These are phyloP conservation scores for Epithemia pelagica DNA, from an alignment of 108 stramenopile species.

Conservation along the genomic window DNA sequence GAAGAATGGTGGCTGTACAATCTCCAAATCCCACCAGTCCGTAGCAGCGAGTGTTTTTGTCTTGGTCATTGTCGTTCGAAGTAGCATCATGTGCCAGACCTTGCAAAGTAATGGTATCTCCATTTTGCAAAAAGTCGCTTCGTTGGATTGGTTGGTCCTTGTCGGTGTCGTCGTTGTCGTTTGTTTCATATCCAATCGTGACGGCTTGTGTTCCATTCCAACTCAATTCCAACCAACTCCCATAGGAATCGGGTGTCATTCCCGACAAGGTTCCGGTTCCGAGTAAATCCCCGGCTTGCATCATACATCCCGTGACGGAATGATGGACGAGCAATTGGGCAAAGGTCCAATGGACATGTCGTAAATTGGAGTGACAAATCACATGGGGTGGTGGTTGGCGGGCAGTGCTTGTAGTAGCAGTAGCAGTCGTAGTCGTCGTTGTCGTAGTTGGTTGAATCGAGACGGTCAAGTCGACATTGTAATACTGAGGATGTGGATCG, in stretches of 20 bases:
- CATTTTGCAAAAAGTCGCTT: constrained; percentile 82
- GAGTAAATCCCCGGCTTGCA: constrained; percentile 83
- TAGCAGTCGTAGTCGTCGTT: too few relatives aligned
- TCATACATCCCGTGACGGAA: constrained; percentile 82
- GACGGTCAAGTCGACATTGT: constrained; percentile 71
- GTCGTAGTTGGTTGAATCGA: too few relatives aligned
- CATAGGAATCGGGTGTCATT: constrained; percentile 43
- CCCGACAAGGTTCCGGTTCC: constrained; percentile 89
- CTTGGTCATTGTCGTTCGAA: background rate
- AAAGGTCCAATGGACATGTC: constrained; percentile 84
- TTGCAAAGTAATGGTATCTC: constrained; percentile 77
- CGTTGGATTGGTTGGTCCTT: too few relatives aligned
- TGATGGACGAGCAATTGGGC: constrained; percentile 90
- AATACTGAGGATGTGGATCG: constrained; percentile 35
- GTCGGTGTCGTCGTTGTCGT: too few relatives aligned
- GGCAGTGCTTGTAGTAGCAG: too few relatives aligned
- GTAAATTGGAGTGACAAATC: constrained; percentile 70
- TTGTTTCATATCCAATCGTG: constrained; percentile 26
- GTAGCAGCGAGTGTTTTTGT: constrained; percentile 28
- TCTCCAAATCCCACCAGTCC: constrained; percentile 60
- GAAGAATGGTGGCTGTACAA: constrained; percentile 56
- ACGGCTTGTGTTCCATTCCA: constrained; percentile 80
- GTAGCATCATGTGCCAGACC: too few relatives aligned
- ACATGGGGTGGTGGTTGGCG: constrained; percentile 23
- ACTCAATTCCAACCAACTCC: constrained; percentile 84